These are phyloP conservation scores for Helicostylum pulchrum DNA, from an alignment of 192 early-diverging fungal genomes.

Conservation along the genomic window DNA sequence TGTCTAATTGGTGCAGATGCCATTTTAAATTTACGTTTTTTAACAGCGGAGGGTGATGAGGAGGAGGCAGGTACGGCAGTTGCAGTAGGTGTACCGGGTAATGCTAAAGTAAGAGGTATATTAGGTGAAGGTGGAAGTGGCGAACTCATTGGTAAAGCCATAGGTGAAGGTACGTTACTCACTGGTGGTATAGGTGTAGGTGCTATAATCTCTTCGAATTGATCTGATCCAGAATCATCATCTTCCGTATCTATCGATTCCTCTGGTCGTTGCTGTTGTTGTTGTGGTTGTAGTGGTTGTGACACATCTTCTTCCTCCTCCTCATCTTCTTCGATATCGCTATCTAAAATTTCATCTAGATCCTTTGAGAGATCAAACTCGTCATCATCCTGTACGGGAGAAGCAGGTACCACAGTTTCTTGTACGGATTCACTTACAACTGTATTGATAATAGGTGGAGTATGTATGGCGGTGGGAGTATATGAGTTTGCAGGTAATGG, in stretches of 20 bases:
- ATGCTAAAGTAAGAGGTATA: conserved; percentile 17
- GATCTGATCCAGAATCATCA: conserved; percentile 9
- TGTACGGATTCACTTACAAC: too few relatives aligned
- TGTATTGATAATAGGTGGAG: too few relatives aligned
- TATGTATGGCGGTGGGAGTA: too few relatives aligned
- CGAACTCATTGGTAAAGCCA: not conserved
- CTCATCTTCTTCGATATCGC: conserved; percentile 37
- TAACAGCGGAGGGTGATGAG: not conserved
- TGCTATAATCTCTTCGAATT: conserved; percentile 23
- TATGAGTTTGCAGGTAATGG: too few relatives aligned
- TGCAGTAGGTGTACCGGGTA: conserved; percentile 18
- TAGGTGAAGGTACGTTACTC: conserved; percentile 6
- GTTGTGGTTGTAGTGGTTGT: conserved; percentile 5
- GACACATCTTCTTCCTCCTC: conserved; percentile 16
- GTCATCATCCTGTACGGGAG: conserved; percentile 31
- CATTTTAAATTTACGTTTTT: conserved; percentile 25
- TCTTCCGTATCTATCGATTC: not conserved
- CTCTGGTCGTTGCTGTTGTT: conserved; percentile 30
- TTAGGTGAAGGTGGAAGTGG: conserved; percentile 1
- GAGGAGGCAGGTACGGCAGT: not conserved
- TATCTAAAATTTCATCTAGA: conserved; percentile 34
- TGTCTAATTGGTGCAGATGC: conserved; percentile 23
- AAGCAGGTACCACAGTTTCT: too few relatives aligned
- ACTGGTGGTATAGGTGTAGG: not conserved
- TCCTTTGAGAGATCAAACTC: conserved; percentile 30